A percentile compares a stretch with the other conserved stretches of the same genome.
These are phyloP conservation scores for Gliomastix tumulicola DNA, from an alignment of 2,329 filamentous ascomycete genomes.

Conservation along the genomic window DNA sequence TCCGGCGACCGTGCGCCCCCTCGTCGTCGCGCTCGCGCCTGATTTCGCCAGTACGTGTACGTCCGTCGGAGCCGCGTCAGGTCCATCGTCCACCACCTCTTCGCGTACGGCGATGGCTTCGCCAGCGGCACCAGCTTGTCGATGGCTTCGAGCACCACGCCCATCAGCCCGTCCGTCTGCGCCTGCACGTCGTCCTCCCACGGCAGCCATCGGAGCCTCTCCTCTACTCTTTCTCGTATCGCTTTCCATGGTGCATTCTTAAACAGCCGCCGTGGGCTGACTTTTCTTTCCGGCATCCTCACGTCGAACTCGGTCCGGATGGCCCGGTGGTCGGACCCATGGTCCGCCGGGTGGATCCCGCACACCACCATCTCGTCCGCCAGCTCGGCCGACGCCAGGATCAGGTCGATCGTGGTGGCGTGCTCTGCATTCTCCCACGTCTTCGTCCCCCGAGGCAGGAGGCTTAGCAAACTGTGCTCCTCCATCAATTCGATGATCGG, in stretches of 20 bases:
- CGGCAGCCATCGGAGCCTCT: conserved; percentile 5
- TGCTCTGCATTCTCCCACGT: conserved; percentile 17
- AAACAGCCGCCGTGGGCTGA: conserved; percentile 4
- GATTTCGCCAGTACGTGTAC: conserved; percentile 6
- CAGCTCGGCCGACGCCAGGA: conserved; percentile 13
- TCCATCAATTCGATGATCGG: conserved; percentile 25
- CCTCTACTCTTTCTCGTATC: background rate
- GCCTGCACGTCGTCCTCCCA: conserved; percentile 4
- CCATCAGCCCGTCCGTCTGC: conserved; percentile 3
- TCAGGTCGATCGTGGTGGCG: conserved; percentile 15
- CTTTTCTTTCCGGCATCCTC: conserved; percentile 1
- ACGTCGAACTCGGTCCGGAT: conserved; percentile 21
- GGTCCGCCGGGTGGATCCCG: conserved; percentile 8
- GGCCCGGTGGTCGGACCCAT: conserved; percentile 18
- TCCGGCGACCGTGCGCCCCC: background rate
- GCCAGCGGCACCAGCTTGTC: conserved; percentile 1
- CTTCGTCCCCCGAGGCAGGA: conserved; percentile 24
- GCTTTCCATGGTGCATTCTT: background rate
- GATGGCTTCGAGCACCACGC: conserved; percentile 1
- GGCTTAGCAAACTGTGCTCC: conserved; percentile 19
- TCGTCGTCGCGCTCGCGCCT: conserved; percentile 1
- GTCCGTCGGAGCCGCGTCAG: background rate
- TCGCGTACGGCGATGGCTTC: conserved; percentile 2
- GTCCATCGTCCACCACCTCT: conserved; percentile 3
- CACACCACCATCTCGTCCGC: conserved; percentile 8